Percentiles rank a stretch among this genome's conserved stretches.
phyloP scores from a whole-genome alignment of 1,284 basidiomycete species.

The Moniliella sp. region DNA sequence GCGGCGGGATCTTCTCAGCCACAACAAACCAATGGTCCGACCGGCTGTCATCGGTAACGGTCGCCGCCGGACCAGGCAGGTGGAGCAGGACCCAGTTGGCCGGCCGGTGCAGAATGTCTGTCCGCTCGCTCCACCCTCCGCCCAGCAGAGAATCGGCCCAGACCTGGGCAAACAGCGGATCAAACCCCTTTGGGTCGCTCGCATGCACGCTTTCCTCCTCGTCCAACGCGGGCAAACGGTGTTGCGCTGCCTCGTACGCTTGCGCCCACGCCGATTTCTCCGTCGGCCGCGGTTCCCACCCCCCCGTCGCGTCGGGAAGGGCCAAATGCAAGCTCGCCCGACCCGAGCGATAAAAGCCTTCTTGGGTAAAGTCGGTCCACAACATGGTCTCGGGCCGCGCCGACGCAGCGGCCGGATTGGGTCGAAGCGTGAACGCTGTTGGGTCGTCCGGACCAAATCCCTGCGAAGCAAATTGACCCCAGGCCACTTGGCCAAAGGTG shows the following conservation, averaged over 20 bases:
- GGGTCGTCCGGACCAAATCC: conserved; percentile 23
- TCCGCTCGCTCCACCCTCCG: conserved; percentile 28
- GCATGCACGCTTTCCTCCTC: too few relatives aligned
- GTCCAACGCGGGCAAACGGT: conserved; percentile 18
- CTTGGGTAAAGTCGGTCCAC: conserved; percentile 22
- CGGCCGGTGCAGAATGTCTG: conserved; percentile 24
- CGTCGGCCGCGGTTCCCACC: conserved; percentile 15
- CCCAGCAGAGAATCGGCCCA: conserved; percentile 28
- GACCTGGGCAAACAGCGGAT: conserved; percentile 26
- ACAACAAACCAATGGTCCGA: conserved; percentile 29
- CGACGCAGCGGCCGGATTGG: conserved; percentile 18
- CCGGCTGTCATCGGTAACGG: conserved; percentile 6
- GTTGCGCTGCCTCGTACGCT: conserved; percentile 7
- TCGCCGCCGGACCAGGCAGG: conserved; percentile 5
- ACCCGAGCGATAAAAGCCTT: conserved; percentile 10
- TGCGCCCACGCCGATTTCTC: conserved; percentile 4
- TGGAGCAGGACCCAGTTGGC: conserved; percentile 31
- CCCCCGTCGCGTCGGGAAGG: conserved; percentile 20
- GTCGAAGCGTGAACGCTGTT: conserved; percentile 22
- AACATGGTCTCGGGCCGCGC: conserved; percentile 9
- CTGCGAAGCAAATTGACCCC: conserved; percentile 18
- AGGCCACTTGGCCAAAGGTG: conserved; percentile 17
- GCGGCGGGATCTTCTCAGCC: conserved; percentile 22
- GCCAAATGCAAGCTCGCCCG: conserved; percentile 14
- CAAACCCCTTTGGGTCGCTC: conserved; percentile 14